Evolutionary conservation across 2,329 filamentous ascomycete genomes (phyloP).

Genomic region (Xylariaceae sp.): DNA sequence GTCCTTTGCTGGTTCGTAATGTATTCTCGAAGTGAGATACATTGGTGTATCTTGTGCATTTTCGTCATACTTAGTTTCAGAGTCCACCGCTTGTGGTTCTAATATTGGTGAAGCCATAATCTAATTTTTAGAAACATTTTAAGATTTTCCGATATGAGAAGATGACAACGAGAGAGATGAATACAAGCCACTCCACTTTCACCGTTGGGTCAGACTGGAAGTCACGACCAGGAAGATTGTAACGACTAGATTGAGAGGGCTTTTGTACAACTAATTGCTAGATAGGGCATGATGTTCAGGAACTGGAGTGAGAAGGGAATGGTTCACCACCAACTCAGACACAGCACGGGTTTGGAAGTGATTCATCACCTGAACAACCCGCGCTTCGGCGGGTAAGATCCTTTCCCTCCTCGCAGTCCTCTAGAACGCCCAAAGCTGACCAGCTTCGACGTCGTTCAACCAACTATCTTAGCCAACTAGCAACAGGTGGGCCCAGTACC

Average conservation of each 20-base stretch:
- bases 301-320: background rate
- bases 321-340: no score
- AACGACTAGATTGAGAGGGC: no score
- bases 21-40: background rate
- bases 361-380: no score
- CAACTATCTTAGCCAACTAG: background rate
- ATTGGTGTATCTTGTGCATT: background rate
- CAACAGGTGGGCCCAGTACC: background rate
- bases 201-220: no score
- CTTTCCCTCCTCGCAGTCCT: no score
- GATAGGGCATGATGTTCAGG: background rate
- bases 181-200: no score
- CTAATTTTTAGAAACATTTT: background rate
- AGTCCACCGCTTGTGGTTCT: background rate
- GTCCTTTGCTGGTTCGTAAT: background rate
- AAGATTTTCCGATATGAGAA: background rate
- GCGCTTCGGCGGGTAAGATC: no score
- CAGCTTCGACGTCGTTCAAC: no score
- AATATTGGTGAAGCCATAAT: conserved; percentile 13
- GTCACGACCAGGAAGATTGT: no score
- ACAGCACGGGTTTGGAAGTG: no score
- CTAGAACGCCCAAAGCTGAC: no score
- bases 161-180: no score
- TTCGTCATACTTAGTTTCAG: background rate
- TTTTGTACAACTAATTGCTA: background rate